Conservation (phyloP, 495 filamentous ascomycete genomes). For the Aspergillus nanangensis region DNA sequence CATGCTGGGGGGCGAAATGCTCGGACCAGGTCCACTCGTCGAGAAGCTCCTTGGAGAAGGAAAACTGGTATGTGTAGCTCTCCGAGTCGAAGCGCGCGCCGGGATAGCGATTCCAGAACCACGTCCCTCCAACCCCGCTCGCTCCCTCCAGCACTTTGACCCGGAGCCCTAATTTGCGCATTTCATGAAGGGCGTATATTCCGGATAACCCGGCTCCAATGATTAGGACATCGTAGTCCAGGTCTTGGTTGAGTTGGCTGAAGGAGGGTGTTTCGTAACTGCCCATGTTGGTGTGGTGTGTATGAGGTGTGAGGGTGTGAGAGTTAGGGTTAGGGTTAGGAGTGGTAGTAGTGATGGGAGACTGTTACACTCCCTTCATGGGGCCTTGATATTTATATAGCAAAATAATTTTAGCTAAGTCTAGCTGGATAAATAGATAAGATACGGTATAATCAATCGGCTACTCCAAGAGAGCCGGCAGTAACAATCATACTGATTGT, state of each 20-base stretch:
- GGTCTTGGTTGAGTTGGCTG: constrained; percentile 1
- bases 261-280: constrained; percentile 5
- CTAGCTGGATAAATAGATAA: too few relatives aligned
- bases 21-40: constrained; percentile 27
- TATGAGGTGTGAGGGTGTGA: too few relatives aligned
- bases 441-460: too few relatives aligned
- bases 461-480: too few relatives aligned
- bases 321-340: too few relatives aligned
- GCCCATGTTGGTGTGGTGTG: constrained; percentile 5
- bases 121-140: constrained; percentile 40
- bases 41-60: constrained; percentile 17
- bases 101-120: constrained; percentile 34
- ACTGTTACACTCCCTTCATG: too few relatives aligned
- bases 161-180: constrained; percentile 38
- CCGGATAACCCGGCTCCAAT: constrained; percentile 49
- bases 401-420: too few relatives aligned
- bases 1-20: constrained; percentile 18
- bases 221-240: constrained; percentile 41
- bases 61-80: constrained; percentile 17
- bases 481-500: too few relatives aligned
- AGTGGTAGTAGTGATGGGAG: too few relatives aligned
- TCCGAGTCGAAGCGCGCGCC: constrained; percentile 18
- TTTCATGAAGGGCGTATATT: constrained; percentile 33
- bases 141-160: constrained; percentile 43
- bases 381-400: too few relatives aligned